These are phyloP conservation scores for Fonsecaea pugnacius DNA, from an alignment of 2,329 filamentous ascomycete genomes.

Conservation along the genomic window DNA sequence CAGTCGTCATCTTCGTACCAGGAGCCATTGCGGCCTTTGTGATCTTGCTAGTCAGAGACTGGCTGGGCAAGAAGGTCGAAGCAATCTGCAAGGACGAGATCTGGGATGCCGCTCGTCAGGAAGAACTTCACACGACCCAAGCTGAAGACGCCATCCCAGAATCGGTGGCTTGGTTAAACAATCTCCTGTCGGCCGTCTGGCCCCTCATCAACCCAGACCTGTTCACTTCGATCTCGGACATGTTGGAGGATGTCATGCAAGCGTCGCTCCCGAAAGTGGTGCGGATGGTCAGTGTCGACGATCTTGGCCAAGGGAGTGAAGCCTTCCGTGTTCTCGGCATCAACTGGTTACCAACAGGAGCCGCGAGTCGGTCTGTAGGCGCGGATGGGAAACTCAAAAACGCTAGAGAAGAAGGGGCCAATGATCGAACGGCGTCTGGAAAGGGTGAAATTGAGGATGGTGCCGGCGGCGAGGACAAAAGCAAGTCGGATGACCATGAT, in stretches of 20 bases:
- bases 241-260: constrained; percentile 79
- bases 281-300: constrained; percentile 75
- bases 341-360: constrained; percentile 72
- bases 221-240: constrained; percentile 70
- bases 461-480: constrained; percentile 48
- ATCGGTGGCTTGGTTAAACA: constrained; percentile 73
- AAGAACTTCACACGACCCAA: constrained; percentile 40
- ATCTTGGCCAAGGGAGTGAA: constrained; percentile 76
- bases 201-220: constrained; percentile 76
- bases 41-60: constrained; percentile 58
- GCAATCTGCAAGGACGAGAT: constrained; percentile 70
- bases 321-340: constrained; percentile 71
- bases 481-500: constrained; percentile 44
- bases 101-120: constrained; percentile 67
- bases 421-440: constrained; percentile 56
- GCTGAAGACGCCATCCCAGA: constrained; percentile 59
- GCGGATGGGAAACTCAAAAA: constrained; percentile 59
- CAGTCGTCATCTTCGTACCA: constrained; percentile 14
- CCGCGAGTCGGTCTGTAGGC: constrained; percentile 65
- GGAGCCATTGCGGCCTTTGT: constrained; percentile 28
- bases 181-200: constrained; percentile 70
- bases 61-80: constrained; percentile 65
- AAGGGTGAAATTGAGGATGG: constrained; percentile 37
- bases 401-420: constrained; percentile 47
- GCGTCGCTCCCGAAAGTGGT: constrained; percentile 71